Evolutionary conservation across 495 filamentous ascomycete species (phyloP).

Genomic region (Aspergillus heteromorphus): DNA sequence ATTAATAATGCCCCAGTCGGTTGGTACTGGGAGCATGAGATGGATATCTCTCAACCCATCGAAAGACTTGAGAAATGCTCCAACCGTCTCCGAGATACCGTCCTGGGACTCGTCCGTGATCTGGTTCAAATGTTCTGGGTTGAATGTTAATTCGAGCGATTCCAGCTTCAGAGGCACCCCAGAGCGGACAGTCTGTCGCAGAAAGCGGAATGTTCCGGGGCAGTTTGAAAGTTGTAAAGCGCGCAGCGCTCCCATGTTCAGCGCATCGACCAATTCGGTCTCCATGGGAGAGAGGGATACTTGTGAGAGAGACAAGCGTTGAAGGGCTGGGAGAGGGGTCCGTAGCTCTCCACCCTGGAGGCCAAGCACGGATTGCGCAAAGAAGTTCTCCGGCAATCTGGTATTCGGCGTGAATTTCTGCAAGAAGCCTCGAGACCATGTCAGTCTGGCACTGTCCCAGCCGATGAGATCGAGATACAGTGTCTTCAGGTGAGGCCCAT

Average conservation of each 20-base stretch:
- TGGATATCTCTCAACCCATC: background rate
- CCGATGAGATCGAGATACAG: background rate
- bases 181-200: background rate
- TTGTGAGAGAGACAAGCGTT: background rate
- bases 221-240: background rate
- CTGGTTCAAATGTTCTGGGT: background rate
- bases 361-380: background rate
- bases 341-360: background rate
- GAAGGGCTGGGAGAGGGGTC: background rate
- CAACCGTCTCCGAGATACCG: background rate
- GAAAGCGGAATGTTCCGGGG: background rate
- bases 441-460: background rate
- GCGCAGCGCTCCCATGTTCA: background rate
- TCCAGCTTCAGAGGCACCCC: background rate
- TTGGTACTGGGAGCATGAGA: background rate
- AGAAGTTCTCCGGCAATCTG: background rate
- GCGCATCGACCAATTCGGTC: background rate
- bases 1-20: too few species aligned
- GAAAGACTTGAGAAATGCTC: background rate
- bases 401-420: background rate
- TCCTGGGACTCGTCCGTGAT: background rate
- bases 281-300: background rate
- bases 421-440: background rate
- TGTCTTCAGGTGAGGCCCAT: background rate
- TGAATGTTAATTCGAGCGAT: background rate